These are phyloP conservation scores for Cyclotella cryptica DNA, from an alignment of 108 stramenopile species.

Conservation along the genomic window DNA sequence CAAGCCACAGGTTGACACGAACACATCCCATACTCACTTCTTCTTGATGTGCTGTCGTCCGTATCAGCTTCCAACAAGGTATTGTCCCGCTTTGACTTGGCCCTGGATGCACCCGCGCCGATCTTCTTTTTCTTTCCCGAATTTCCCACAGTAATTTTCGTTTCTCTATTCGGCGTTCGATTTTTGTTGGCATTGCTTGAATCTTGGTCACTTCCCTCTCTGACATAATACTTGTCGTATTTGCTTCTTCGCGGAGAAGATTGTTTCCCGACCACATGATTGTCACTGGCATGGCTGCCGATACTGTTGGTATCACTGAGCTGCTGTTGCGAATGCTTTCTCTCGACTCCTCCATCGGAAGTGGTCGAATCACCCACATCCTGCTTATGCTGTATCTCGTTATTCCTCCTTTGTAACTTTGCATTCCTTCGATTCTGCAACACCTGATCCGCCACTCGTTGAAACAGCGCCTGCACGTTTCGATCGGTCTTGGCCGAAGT, in stretches of 20 bases:
- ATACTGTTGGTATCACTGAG: neutral
- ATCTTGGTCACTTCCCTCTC: neutral
- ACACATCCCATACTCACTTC: conserved; percentile 3
- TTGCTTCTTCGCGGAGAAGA: conserved; percentile 12
- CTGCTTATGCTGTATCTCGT: neutral
- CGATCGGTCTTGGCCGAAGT: conserved; percentile 75
- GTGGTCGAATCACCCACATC: neutral
- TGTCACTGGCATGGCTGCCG: neutral
- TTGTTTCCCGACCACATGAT: neutral
- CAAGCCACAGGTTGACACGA: conserved; percentile 21
- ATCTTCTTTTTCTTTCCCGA: neutral
- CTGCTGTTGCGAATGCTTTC: neutral
- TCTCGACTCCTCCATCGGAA: neutral
- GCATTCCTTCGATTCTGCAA: conserved; percentile 29
- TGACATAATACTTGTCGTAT: conserved; percentile 25
- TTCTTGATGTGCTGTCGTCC: neutral
- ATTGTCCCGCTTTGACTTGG: neutral
- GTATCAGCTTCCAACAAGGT: neutral
- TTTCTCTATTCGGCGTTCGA: neutral
- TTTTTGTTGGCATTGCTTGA: neutral
- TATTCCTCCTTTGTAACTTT: conserved; percentile 6
- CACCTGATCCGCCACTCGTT: conserved; percentile 71
- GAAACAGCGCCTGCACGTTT: conserved; percentile 72
- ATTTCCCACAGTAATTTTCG: neutral
- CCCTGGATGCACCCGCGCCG: neutral